Evolutionary conservation across 129 eudicot species (phyloP).

Genomic region (Lactuca saligna): DNA sequence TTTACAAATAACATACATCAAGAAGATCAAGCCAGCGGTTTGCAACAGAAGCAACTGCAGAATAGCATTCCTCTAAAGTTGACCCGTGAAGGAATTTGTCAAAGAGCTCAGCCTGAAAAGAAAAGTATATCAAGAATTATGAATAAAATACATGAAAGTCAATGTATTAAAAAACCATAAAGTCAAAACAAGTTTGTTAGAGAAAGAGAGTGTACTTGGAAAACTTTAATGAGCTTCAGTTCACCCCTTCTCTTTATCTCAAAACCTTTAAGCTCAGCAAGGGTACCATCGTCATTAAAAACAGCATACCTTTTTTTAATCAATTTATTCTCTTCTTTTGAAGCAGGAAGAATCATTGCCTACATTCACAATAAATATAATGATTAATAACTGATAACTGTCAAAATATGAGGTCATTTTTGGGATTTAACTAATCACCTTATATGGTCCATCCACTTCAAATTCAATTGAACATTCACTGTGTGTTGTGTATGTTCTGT

Average conservation of each 20-base stretch:
- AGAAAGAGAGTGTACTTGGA: slow-evolving; percentile 62
- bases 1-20: slow-evolving; percentile 81
- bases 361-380: slow-evolving; percentile 38
- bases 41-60: slow-evolving; percentile 96
- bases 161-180: neutral
- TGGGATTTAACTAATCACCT: slow-evolving; percentile 46
- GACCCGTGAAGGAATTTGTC: slow-evolving; percentile 96
- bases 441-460: slow-evolving; percentile 99
- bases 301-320: slow-evolving; percentile 98
- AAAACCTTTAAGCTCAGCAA: slow-evolving; percentile 98
- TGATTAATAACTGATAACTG: slow-evolving; percentile 14
- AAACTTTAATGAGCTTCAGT: slow-evolving; percentile 99
- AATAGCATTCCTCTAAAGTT: slow-evolving; percentile 93
- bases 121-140: slow-evolving; percentile 17
- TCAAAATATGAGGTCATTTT: neutral
- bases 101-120: slow-evolving; percentile 93
- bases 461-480: slow-evolving; percentile 98
- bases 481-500: slow-evolving; percentile 76
- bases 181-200: slow-evolving; percentile 11
- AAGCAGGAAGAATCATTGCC: slow-evolving; percentile 99
- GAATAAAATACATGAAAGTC: slow-evolving; percentile 7
- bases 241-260: slow-evolving; percentile 99
- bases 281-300: slow-evolving; percentile 98
- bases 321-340: slow-evolving; percentile 94
- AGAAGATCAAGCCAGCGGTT: slow-evolving; percentile 99